Base-by-base conservation (phyloP, 2,329 filamentous ascomycete genomes). In the Colletotrichum sp. region DNA sequence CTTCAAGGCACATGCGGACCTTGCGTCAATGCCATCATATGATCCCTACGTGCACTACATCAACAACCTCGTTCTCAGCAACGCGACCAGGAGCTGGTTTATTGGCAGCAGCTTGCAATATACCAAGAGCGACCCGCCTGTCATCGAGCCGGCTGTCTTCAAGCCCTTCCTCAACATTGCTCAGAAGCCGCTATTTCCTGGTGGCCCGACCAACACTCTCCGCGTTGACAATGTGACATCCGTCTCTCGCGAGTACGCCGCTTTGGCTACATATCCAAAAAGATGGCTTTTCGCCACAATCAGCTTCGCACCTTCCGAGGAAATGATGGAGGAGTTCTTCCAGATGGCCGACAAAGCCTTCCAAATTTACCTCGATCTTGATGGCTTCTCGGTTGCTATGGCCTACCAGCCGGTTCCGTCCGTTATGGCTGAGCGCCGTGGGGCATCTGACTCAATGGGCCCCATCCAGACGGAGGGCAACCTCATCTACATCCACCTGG, bases 51-150 rank as follows among this genome's bases (percentile, higher is more conserved):
- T 58, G 8, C 61, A 66, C 43, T 70, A 70, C 61, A 70, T 70
- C 24, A 70, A 70, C 68, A 66, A 70, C 8, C 68, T 70, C 5
- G 24, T 70, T 12, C 61, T 70, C 11, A 70, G 47, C 61, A 70
- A 66, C 27, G 68, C 61, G 5, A 70, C 68, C 3, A 33, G 61
- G 15, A 66, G 61, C 34, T 70, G 68, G 61, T 70, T 70, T 1
- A 58, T 70, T 4, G 68, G 68, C 68, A 66, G 15, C 34, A 70
- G 68, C 61, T 33, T 70, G 61, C 68, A 70, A 34, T 70, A 70
- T 4, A 70, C 68, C 33, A 66, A 70, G 27, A 70, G 68, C 31
- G 11, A 58, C 11, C 68, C 68, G 1, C 68, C 68, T 2, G 61
- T 66, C 0, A 5, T 47, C 2, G 67, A 66, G 33, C 67, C 67